Percentiles rank a stretch among this genome's conserved stretches.
phyloP scores from a whole-genome alignment of 2,329 filamentous ascomycete species.

The Amphichorda felina region DNA sequence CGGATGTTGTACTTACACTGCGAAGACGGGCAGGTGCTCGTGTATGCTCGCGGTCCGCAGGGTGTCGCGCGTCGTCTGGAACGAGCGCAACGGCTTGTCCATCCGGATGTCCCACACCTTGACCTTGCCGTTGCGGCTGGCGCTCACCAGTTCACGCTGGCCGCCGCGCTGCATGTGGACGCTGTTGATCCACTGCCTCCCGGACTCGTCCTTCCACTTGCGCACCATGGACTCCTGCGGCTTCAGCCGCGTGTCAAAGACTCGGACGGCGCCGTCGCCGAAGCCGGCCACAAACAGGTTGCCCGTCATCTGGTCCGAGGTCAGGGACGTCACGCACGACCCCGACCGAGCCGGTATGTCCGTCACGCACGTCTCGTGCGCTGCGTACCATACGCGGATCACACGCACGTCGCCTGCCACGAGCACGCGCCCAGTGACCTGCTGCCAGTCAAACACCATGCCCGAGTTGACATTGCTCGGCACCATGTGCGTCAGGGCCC shows the following conservation, averaged over 20 bases:
- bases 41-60: conserved; percentile 83
- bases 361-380: conserved; percentile 80
- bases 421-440: conserved; percentile 89
- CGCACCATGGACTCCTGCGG: conserved; percentile 87
- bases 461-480: conserved; percentile 90
- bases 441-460: conserved; percentile 97
- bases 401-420: conserved; percentile 93
- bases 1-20: conserved; percentile 58
- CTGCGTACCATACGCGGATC: conserved; percentile 92
- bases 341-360: conserved; percentile 92
- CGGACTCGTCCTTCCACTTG: conserved; percentile 85
- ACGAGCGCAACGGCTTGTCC: conserved; percentile 62
- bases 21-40: conserved; percentile 93
- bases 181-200: conserved; percentile 85
- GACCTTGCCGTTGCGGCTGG: conserved; percentile 85
- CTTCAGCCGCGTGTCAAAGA: conserved; percentile 80
- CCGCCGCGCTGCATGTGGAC: conserved; percentile 96
- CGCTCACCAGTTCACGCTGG: conserved; percentile 79
- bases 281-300: conserved; percentile 95
- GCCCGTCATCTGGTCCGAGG: conserved; percentile 94
- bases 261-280: conserved; percentile 84
- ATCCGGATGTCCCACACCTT: conserved; percentile 93
- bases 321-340: conserved; percentile 90
- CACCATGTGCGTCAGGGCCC: conserved; percentile 85
- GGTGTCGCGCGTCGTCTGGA: conserved; percentile 64